Percentiles rank a stretch among this genome's conserved stretches.
Conservation (phyloP, 768 basidiomycete species). For the Amanita pallidorosea region DNA sequence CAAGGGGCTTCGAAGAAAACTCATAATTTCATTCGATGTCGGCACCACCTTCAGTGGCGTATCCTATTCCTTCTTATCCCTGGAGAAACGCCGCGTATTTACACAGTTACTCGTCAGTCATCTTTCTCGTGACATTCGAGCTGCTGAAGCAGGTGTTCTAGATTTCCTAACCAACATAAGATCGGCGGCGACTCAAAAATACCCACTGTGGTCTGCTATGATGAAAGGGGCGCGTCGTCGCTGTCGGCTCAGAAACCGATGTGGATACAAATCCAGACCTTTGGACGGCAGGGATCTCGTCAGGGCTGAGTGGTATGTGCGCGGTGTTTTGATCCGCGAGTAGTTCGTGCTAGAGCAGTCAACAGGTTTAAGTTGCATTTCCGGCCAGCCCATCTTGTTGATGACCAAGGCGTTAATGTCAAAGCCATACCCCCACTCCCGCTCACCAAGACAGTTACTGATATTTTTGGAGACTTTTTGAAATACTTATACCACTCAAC, state of each 20-base stretch:
- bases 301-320: background rate
- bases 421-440: conserved; percentile 27
- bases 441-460: conserved; percentile 24
- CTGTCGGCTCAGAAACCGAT: conserved; percentile 3
- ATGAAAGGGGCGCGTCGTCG: background rate
- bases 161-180: background rate
- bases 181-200: conserved; percentile 3
- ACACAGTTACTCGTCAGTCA: conserved; percentile 23
- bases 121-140: conserved; percentile 2
- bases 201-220: conserved; percentile 4
- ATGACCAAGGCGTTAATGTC: background rate
- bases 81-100: conserved; percentile 20
- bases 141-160: background rate
- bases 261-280: background rate
- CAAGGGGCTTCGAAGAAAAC: conserved; percentile 24
- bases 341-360: background rate
- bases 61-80: conserved; percentile 20
- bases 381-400: background rate
- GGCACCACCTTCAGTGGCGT: conserved; percentile 42
- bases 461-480: conserved; percentile 38
- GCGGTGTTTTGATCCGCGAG: background rate
- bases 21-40: conserved; percentile 40
- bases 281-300: background rate
- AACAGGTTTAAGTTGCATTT: conserved; percentile 5
- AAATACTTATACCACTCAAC: conserved; percentile 30